phyloP scores from a whole-genome alignment of 2,329 filamentous ascomycete genomes.

The Aspergillus nomiae region DNA sequence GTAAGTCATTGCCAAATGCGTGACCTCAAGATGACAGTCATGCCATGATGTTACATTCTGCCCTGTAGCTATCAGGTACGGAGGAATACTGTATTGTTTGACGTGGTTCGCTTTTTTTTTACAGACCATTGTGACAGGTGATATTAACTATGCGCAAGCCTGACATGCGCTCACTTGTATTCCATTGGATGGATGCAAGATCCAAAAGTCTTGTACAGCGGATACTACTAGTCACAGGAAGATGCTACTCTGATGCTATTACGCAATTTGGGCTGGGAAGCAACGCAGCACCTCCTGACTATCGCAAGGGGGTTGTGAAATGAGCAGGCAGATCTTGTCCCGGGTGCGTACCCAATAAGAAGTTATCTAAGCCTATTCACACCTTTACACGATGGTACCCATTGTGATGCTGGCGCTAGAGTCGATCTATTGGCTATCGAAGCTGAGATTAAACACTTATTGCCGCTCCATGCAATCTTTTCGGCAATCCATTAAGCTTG shows the following conservation, averaged over 20 bases:
- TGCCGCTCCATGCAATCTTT: neutral
- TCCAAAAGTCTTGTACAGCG: neutral
- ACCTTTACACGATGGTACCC: slow-evolving; percentile 7
- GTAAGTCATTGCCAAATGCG: slow-evolving; percentile 14
- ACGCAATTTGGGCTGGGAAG: neutral
- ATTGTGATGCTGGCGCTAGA: slow-evolving; percentile 12
- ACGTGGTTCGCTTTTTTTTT: slow-evolving; percentile 15
- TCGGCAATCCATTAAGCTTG: neutral
- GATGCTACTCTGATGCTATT: slow-evolving; percentile 2
- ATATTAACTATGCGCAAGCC: neutral
- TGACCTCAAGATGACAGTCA: slow-evolving; percentile 13
- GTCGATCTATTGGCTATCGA: slow-evolving; percentile 10
- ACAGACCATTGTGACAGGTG: neutral
- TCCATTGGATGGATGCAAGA: slow-evolving; percentile 1
- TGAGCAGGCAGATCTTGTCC: slow-evolving; percentile 12
- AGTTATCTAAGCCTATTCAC: slow-evolving; percentile 7
- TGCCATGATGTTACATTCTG: slow-evolving; percentile 11
- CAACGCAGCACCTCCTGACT: slow-evolving; percentile 8
- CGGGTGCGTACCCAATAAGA: slow-evolving; percentile 14
- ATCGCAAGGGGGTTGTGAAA: slow-evolving; percentile 10
- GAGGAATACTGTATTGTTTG: slow-evolving; percentile 11
- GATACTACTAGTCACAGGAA: neutral
- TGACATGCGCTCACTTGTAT: slow-evolving; percentile 2
- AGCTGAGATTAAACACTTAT: neutral
- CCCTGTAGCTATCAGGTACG: slow-evolving; percentile 8